Percentiles rank a stretch among this genome's conserved stretches.
These are phyloP conservation scores for Strobilomyces dryophilus DNA, from an alignment of 768 basidiomycete species.

Conservation along the genomic window DNA sequence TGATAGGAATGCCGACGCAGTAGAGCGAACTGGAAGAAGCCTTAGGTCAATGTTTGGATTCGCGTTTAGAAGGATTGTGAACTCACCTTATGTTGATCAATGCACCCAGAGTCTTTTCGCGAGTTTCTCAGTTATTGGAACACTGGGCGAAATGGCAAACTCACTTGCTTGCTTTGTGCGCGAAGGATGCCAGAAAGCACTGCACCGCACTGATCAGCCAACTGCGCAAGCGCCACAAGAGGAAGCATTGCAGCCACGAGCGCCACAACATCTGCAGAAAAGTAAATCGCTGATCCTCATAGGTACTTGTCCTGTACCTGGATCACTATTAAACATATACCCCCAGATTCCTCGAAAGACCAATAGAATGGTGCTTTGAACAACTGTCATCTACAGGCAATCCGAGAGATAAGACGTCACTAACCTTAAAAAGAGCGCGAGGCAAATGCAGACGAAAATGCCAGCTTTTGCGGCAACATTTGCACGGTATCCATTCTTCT, in stretches of 20 bases:
- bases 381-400: neutral
- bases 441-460: conserved; percentile 56
- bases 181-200: conserved; percentile 79
- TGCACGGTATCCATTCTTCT: conserved; percentile 69
- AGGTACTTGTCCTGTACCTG: conserved; percentile 32
- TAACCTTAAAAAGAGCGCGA: conserved; percentile 62
- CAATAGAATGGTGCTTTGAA: conserved; percentile 47
- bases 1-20: conserved; percentile 76
- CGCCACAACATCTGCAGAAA: conserved; percentile 17
- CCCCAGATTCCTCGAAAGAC: conserved; percentile 66
- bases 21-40: conserved; percentile 56
- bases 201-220: conserved; percentile 73
- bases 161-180: conserved; percentile 72
- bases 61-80: neutral
- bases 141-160: conserved; percentile 1
- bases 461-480: conserved; percentile 61
- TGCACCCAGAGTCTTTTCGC: conserved; percentile 62
- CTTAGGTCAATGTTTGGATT: neutral
- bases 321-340: conserved; percentile 70
- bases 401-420: neutral
- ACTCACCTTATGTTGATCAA: conserved; percentile 68
- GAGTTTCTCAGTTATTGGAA: neutral
- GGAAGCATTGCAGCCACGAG: conserved; percentile 65
- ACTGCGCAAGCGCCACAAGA: conserved; percentile 71
- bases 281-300: neutral